Evolutionary conservation across 2,329 filamentous ascomycete genomes (phyloP), one percentile per base, ranked within the genome.

Genomic region (Lanzia echinophila): DNA sequence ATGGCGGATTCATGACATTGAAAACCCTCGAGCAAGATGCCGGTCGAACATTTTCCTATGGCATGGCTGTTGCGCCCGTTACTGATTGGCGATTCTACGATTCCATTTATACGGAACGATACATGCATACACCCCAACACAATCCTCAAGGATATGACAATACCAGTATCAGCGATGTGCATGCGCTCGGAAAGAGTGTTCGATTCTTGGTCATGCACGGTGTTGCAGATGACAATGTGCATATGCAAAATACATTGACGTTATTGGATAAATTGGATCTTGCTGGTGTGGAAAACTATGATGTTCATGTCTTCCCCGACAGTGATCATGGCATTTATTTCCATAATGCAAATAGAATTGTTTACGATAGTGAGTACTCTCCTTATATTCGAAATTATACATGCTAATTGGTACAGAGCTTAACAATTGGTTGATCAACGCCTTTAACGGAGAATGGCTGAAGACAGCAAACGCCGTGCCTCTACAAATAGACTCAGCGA

Each of bases 51-150:
- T 99, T 96, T 74, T 85, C 85, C 60, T 99, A 99, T 69, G 95
- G 94, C 62, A 96, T 99, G 88, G 90, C 95, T 6, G 95, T 99
- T 49, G 94, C 94, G 1, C 94, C 94, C 17, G 94, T 99, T n/a
- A 97, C 92, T 0, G 91, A 99, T 71, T 99, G 94, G 94, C 81
- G 87, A 54, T 96, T 87, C 72, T 99, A 99, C 72, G 88, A 96
- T 72, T 88, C 84, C 56, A 85, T 96, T 64, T 96, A 96, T 74
- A 95, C 91, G 0, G 91, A 96, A 72, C 84, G 94, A 34, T 99
- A 97, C 72, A 99, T 99, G 95, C 87, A 91, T 67, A 96, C 86
- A 1, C 94, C 94, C 1, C 84, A 95, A 67, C 77, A 87, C 66
- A 99, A 99, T 67, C 71, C 73, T 0, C 72, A 67, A 0, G 94